Evolutionary conservation across 108 stramenopile genomes (phyloP), one percentile per base, ranked within the genome.

Genomic region (Thalassiosira profunda): DNA sequence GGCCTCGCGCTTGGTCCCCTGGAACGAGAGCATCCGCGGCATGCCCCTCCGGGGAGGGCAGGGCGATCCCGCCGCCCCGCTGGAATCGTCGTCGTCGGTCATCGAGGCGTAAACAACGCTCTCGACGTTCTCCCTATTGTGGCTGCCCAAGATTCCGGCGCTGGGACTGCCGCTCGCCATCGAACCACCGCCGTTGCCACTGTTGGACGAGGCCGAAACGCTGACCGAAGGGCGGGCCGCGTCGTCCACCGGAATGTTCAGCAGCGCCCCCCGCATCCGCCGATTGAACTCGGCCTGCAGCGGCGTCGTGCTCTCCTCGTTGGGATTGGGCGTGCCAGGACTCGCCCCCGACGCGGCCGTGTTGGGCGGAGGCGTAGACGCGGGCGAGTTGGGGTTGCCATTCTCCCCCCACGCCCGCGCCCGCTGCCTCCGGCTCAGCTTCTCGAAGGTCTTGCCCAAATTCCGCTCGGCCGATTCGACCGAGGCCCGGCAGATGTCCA

Each of bases 261-360:
- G 79, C 35, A 94, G 65, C 0, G 93, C 86, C 36, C 93, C 91
- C 20, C 87, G 59, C 90, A 94, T 90, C 56, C 90, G 57, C 21
- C 93, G 74, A 21, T 88, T 86, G 74, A 86, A 94, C 56, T 94
- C 93, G 17, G 86, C 85, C 67, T 93, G 89, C 15, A 93, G 33
- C 4, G 92, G 89, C 4, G 89, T 90, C 48, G 79, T 58, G 62
- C 69, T 43, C 36, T 48, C 59, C 28, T 72, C 70, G 10, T 59
- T 59, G 10, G 14, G 14, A 24, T n/a, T 9, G 26, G 28, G 42
- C 36, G 20, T 21, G 23, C 43, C 17, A 40, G 51, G 36, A 24
- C 33, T 45, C 40, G 48, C 48, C 29, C 33, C 38, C 37, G 21
- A 12, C 28, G 24, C 11, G 17, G 25, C 52, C 51, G 36, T 9